Base-by-base conservation (phyloP, 345 rosid species). In the Gossypium herbaceum region DNA sequence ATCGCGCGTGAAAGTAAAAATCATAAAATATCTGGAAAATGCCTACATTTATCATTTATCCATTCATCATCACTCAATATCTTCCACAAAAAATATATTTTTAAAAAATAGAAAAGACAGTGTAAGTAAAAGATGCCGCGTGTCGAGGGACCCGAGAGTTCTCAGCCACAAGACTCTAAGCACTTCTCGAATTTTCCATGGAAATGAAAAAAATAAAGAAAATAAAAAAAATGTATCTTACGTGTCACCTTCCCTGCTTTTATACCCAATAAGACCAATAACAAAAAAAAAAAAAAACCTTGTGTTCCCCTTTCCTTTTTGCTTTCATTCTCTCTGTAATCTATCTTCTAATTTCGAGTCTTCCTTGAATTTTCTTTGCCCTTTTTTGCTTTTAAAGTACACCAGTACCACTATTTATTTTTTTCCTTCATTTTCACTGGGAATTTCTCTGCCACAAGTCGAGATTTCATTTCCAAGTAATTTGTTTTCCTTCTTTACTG, bases 81-180 rank as follows among this genome's bases (percentile, higher is more conserved):
- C 76, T 78, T 76, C 79, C 79, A 77, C 75, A 77, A 61, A 76
- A 57, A 24, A 73, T 4, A 54, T 17, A 34, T 54, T 54, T 54
- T 54, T 54, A 17, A 45, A 29, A 25, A 55, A 63, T 2, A 15
- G 45, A 16, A n/a, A 61, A 17, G 7, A 39, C 43, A 12, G 56
- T 4, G 24, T 16, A 71, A 73, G 75, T 19, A 34, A 20, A 34
- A 72, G 15, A 3, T 62, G 80, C 80, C 88, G 79, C 88, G 80
- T 81, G 88, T 77, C 75, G 1, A 4, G 19, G 64, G 45, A 9
- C 71, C 47, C 76, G 67, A 57, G 51, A 70, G 39, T 78, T 86
- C 84, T 80, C 79, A 82, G 88, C 94, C 94, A 86, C 91, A 80
- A 81, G 85, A 81, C 79, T 57, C 71, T 75, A 55, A 44, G 64